Base-by-base conservation (phyloP, 2,329 filamentous ascomycete species). In the Lachnellula hyalina region DNA sequence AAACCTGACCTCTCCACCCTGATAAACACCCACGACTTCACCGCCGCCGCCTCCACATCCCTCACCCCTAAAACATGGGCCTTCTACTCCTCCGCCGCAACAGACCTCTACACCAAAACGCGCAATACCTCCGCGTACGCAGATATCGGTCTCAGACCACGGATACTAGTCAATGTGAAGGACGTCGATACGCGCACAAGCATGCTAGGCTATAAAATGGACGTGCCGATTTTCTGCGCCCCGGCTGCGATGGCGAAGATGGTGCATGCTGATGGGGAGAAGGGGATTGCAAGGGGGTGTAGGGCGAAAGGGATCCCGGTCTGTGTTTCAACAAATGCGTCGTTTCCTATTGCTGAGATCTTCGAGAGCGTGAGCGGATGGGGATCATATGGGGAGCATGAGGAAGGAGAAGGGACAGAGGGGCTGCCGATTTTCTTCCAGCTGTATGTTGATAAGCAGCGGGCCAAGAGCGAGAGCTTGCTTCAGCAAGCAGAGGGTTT, bases 11-110 rank as follows among this genome's bases (percentile, higher is more conserved):
- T 84, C 12, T 70, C 76, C n/a, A 76, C 74, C 11, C 65, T 85
- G 23, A 80, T 85, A 64, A 83, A 75, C 61, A 72, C 78, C 6
- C 74, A 83, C 57, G 84, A 87, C 70, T 87, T 87, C 64, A 77
- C 82, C 50, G 55, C 71, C 11, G 81, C 78, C 0, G 84, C 84
- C 4, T 75, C 77, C 15, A 72, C 73, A 25, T 78, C 77, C 5
- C 74, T 85, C 47, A 75, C 76, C 8, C 75, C 78, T 21, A 87
- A 88, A 64, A 80, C 84, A n/a, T 87, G 82, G 82, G 85, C 84
- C 0, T 88, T 87, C 64, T 81, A 84, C 65, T 85, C 82, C 19
- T 85, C 82, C 8, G 85, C 84, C 2, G 81, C 84, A 11, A 86
- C 83, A 5, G 85, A 97, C 71, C 77, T 91, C 21, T 77, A 77